Conservation (phyloP, 768 basidiomycete genomes). For the Podaxis pistillaris region DNA sequence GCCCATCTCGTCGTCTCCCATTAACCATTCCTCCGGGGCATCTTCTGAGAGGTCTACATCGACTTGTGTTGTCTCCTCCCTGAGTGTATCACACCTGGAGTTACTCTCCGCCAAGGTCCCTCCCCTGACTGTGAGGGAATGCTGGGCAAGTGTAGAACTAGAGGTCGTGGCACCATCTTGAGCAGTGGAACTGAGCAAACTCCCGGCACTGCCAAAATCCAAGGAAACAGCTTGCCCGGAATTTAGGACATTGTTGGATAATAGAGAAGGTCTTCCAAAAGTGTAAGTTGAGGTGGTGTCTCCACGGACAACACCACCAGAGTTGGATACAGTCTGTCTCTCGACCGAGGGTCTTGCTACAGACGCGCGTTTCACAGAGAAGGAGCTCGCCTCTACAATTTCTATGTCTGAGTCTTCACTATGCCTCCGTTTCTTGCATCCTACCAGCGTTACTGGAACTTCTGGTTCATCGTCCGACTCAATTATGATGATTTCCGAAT, state of each 20-base stretch:
- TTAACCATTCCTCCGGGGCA: conserved; percentile 52
- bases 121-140: not conserved
- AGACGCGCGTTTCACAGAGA: not conserved
- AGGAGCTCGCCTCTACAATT: conserved; percentile 1
- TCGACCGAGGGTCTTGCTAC: not conserved
- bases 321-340: not conserved
- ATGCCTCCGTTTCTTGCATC: conserved; percentile 23
- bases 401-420: conserved; percentile 16
- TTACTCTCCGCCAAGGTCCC: not conserved
- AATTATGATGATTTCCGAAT: conserved; percentile 52
- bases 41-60: conserved; percentile 30
- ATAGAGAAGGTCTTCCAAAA: conserved; percentile 21
- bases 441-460: conserved; percentile 29
- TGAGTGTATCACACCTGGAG: not conserved
- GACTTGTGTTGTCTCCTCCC: conserved; percentile 13
- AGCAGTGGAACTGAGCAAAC: not conserved
- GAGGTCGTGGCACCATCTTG: not conserved
- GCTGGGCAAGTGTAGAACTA: not conserved
- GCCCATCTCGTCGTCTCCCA: conserved; percentile 62
- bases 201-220: not conserved
- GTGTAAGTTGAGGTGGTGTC: not conserved
- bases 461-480: conserved; percentile 60
- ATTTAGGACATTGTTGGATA: conserved; percentile 8
- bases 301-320: not conserved
- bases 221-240: not conserved